Conservation (phyloP, 495 filamentous ascomycete species). For the Penicillium maclennaniae region DNA sequence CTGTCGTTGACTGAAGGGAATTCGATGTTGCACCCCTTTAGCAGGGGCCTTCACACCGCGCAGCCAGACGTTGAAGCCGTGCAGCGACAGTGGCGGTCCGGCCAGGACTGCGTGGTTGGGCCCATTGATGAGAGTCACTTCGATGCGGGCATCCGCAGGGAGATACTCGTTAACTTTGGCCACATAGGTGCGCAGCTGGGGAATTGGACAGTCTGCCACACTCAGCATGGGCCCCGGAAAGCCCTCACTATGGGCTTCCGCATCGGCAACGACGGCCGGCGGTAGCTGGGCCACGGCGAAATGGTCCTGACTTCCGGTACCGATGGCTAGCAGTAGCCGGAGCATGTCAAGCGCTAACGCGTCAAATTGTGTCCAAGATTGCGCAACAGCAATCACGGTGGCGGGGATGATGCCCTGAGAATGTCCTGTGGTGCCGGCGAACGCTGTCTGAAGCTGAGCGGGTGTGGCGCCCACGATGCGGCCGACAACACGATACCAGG, state of each 20-base stretch:
- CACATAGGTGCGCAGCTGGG: conserved; percentile 84
- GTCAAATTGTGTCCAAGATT: too few relatives aligned
- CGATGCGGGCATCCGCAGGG: conserved; percentile 85
- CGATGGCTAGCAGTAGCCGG: conserved; percentile 71
- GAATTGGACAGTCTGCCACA: too few relatives aligned
- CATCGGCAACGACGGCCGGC: conserved; percentile 88
- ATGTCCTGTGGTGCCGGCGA: conserved; percentile 88
- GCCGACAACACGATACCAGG: conserved; percentile 90
- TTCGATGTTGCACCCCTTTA: conserved; percentile 89
- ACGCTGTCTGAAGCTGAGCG: conserved; percentile 74
- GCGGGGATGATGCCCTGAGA: conserved; percentile 94
- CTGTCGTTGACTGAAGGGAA: conserved; percentile 92
- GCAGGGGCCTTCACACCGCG: conserved; percentile 98
- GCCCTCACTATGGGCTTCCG: conserved; percentile 94
- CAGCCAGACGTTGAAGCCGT: conserved; percentile 88
- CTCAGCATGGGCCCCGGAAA: conserved; percentile 95
- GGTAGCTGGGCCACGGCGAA: too few relatives aligned
- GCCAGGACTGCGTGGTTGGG: conserved; percentile 96
- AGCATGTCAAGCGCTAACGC: too few relatives aligned
- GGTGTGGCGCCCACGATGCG: conserved; percentile 82
- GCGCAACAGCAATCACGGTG: conserved; percentile 82
- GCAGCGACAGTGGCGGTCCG: conserved; percentile 89
- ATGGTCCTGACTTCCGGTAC: too few relatives aligned
- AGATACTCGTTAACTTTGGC: conserved; percentile 98
- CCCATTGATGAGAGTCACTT: conserved; percentile 90